A percentile compares a stretch with the other conserved stretches of the same genome.
These are phyloP conservation scores for Triticum dicoccoides DNA, from an alignment of 176 grass and related monocot species.

Conservation along the genomic window DNA sequence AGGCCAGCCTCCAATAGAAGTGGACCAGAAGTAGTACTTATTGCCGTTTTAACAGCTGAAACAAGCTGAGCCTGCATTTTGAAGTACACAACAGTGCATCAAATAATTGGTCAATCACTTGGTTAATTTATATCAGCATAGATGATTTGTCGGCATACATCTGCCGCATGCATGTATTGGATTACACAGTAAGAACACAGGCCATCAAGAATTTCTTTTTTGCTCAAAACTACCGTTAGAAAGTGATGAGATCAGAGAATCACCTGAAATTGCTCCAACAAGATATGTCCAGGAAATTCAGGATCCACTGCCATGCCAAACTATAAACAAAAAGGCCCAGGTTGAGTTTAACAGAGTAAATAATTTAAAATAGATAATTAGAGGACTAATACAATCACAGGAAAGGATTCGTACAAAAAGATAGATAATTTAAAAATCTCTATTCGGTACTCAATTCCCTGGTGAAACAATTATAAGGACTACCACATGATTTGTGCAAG, in stretches of 20 bases:
- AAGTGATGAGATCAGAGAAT: slow-evolving; percentile 19
- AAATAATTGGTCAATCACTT: slow-evolving; percentile 1
- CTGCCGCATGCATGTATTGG: background rate
- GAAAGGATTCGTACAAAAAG: background rate
- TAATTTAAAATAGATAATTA: background rate
- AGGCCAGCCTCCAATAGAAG: slow-evolving; percentile 97
- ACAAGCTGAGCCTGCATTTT: slow-evolving; percentile 91
- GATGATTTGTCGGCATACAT: background rate
- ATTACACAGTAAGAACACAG: slow-evolving; percentile 3
- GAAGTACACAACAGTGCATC: slow-evolving; percentile 20
- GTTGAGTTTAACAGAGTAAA: background rate
- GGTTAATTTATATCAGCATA: slow-evolving; percentile 9
- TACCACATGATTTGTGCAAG: slow-evolving; percentile 4
- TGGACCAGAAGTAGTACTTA: slow-evolving; percentile 71
- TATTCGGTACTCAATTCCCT: background rate
- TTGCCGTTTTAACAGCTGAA: slow-evolving; percentile 89
- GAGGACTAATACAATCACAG: background rate
- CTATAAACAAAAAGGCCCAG: slow-evolving; percentile 48
- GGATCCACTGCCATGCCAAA: slow-evolving; percentile 81
- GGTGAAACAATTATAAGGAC: slow-evolving; percentile 1
- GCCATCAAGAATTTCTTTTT: background rate
- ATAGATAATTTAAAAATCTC: background rate
- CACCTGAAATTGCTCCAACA: slow-evolving; percentile 98
- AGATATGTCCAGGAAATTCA: slow-evolving; percentile 95
- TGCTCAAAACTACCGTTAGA: background rate